Evolutionary conservation across 179 eudicot species (phyloP).

Genomic region (Heliamphora pulchella): DNA sequence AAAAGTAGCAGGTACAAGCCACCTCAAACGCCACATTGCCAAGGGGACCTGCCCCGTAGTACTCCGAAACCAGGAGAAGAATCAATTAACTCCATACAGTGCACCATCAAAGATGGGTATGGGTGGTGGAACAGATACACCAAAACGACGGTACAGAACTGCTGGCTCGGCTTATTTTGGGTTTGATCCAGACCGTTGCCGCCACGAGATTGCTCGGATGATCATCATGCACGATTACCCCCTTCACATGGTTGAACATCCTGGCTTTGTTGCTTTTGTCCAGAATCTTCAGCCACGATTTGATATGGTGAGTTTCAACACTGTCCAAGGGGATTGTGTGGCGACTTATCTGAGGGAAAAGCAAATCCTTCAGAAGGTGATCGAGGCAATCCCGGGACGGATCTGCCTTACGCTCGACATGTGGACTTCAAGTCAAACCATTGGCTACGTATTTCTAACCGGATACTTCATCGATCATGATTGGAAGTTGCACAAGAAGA

Average conservation of each 20-base stretch:
- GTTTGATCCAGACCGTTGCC: conserved; percentile 71
- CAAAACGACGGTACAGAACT: conserved; percentile 67
- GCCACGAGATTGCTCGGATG: conserved; percentile 64
- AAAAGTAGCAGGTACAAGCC: conserved; percentile 92
- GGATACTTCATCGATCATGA: conserved; percentile 77
- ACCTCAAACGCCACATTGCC: conserved; percentile 89
- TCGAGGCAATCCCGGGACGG: conserved; percentile 64
- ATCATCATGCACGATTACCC: conserved; percentile 94
- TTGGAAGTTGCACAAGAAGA: conserved; percentile 66
- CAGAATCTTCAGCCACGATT: conserved; percentile 85
- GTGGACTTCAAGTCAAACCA: conserved; percentile 60
- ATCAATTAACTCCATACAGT: conserved; percentile 48
- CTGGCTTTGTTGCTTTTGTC: conserved; percentile 83
- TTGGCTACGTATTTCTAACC: conserved; percentile 61
- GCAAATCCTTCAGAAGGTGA: conserved; percentile 56
- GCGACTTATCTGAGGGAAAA: conserved; percentile 75
- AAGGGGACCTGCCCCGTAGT: conserved; percentile 76
- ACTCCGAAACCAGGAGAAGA: conserved; percentile 56
- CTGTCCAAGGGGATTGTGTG: conserved; percentile 79
- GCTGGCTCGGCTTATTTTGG: conserved; percentile 45
- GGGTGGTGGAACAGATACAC: conserved; percentile 28
- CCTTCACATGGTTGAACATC: conserved; percentile 88
- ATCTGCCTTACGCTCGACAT: conserved; percentile 67
- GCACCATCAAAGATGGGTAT: conserved; percentile 52
- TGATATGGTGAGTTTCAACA: conserved; percentile 72